phyloP scores from a whole-genome alignment of 768 basidiomycete species.

The Scleroderma bovista region DNA sequence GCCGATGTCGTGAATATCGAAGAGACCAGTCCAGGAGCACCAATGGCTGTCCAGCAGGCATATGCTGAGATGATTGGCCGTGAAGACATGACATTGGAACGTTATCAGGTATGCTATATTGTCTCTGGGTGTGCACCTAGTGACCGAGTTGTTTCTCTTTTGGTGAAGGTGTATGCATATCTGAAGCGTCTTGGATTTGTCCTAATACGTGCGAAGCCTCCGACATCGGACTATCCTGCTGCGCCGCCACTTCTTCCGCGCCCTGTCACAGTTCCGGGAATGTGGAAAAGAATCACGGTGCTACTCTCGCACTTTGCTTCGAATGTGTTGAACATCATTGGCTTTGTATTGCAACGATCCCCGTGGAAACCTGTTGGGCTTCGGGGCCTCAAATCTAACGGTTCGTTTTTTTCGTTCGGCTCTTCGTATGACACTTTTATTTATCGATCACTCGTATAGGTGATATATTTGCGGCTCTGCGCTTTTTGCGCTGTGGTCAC shows the following conservation, averaged over 20 bases:
- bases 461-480: slow-evolving; percentile 60
- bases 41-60: slow-evolving; percentile 91
- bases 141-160: neutral
- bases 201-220: slow-evolving; percentile 70
- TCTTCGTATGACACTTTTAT: slow-evolving; percentile 3
- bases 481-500: slow-evolving; percentile 70
- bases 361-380: slow-evolving; percentile 61
- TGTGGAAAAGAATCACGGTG: neutral
- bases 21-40: slow-evolving; percentile 49
- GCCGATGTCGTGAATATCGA: slow-evolving; percentile 15
- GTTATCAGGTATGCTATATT: slow-evolving; percentile 65
- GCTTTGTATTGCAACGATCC: slow-evolving; percentile 6
- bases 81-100: slow-evolving; percentile 74
- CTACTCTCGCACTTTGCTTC: slow-evolving; percentile 12
- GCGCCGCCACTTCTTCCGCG: slow-evolving; percentile 33
- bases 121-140: neutral
- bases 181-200: slow-evolving; percentile 89
- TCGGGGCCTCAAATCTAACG: slow-evolving; percentile 48
- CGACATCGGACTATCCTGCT: slow-evolving; percentile 46
- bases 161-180: slow-evolving; percentile 79
- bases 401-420: slow-evolving; percentile 30
- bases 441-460: slow-evolving; percentile 35
- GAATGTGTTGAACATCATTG: slow-evolving; percentile 3
- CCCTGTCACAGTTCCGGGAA: slow-evolving; percentile 2
- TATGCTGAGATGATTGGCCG: slow-evolving; percentile 80